These are phyloP conservation scores for Ormosia emarginata DNA, from an alignment of 306 rosid species.

Conservation along the genomic window DNA sequence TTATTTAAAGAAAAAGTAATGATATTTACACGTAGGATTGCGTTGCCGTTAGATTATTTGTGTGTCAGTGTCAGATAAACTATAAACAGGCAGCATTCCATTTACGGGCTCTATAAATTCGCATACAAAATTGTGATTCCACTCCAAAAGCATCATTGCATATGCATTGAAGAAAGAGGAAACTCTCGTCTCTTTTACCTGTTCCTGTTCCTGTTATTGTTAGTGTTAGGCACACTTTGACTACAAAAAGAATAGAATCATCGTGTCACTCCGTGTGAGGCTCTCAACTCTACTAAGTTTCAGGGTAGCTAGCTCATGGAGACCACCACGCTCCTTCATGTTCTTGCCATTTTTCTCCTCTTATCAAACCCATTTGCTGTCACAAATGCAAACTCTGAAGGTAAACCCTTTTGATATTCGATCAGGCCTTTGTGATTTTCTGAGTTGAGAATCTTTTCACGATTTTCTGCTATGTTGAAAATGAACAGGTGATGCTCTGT, in stretches of 20 bases:
- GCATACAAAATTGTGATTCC: conserved; percentile 37
- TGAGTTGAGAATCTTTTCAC: neutral
- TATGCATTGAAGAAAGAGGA: conserved; percentile 14
- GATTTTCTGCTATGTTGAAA: neutral
- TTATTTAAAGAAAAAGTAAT: neutral
- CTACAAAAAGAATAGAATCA: neutral
- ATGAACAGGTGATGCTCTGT: conserved; percentile 77
- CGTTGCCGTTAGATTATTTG: neutral
- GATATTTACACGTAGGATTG: neutral
- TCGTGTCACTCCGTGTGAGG: neutral
- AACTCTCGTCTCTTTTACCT: neutral
- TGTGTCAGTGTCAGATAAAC: neutral
- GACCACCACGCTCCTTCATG: conserved; percentile 31
- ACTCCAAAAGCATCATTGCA: conserved; percentile 31
- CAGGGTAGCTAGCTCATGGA: conserved; percentile 27
- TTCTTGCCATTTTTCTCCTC: conserved; percentile 32
- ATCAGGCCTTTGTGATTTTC: neutral
- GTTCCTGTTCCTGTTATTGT: neutral
- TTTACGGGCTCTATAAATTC: conserved; percentile 58
- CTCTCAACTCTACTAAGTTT: neutral
- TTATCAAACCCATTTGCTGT: conserved; percentile 25
- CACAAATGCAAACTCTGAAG: conserved; percentile 65
- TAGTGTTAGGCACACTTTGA: neutral
- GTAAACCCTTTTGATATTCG: conserved; percentile 27
- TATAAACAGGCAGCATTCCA: neutral